A percentile compares a stretch with the other conserved stretches of the same genome.
phyloP scores from a whole-genome alignment of 2,329 filamentous ascomycete genomes.

The Phyllosticta citriasiana region DNA sequence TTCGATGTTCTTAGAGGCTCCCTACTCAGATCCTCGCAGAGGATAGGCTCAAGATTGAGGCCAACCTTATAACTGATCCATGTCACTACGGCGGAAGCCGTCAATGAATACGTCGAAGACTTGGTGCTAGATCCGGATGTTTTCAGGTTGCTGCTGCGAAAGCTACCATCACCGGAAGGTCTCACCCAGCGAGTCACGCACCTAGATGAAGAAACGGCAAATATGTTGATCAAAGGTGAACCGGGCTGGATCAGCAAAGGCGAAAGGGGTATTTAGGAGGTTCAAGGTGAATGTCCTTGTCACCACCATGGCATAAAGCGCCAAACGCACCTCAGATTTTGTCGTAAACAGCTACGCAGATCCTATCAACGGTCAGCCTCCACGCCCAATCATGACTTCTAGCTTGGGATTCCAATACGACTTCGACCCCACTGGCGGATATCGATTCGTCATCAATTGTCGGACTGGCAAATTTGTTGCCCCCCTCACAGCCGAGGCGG shows the following conservation, averaged over 20 bases:
- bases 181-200: neutral
- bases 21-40: neutral
- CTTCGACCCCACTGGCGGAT: neutral
- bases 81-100: neutral
- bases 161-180: neutral
- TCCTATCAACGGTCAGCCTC: neutral
- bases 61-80: neutral
- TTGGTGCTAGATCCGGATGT: neutral
- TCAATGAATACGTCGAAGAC: neutral
- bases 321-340: neutral
- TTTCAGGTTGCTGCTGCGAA: neutral
- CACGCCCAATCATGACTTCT: neutral
- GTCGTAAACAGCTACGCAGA: neutral
- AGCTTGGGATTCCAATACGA: neutral
- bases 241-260: neutral
- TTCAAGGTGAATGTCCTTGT: neutral
- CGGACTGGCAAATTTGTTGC: neutral
- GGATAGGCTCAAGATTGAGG: neutral
- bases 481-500: neutral
- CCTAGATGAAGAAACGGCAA: neutral
- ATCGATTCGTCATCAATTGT: neutral
- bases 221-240: neutral
- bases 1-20: neutral
- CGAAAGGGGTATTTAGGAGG: neutral
- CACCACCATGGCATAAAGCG: neutral